Percentiles rank a stretch among this genome's conserved stretches.
Evolutionary conservation across 352 stramenopile genomes (phyloP).

Genomic region (Saprolegnia parasitica): DNA sequence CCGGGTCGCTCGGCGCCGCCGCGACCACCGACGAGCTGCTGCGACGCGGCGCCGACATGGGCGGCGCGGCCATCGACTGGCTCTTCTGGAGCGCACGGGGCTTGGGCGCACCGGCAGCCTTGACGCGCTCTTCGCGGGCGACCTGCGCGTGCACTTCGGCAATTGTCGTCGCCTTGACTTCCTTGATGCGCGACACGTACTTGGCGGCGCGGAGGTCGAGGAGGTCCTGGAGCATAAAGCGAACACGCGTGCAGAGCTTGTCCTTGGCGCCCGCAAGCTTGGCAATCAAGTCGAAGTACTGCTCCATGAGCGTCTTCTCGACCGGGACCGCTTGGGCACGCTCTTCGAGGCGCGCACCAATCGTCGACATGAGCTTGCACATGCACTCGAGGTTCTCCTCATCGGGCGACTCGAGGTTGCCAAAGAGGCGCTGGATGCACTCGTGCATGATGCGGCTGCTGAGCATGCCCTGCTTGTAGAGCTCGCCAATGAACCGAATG

Average conservation of each 20-base stretch:
- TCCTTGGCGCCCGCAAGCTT: conserved; percentile 57
- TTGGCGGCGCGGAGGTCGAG: conserved; percentile 72
- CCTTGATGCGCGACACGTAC: conserved; percentile 68
- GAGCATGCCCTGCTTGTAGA: conserved; percentile 94
- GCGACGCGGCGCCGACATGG: conserved; percentile 35
- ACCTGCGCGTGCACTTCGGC: conserved; percentile 71
- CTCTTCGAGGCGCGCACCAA: conserved; percentile 87
- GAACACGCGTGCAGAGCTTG: conserved; percentile 69
- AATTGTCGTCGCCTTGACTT: conserved; percentile 82
- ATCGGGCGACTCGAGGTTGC: conserved; percentile 74
- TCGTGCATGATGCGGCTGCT: conserved; percentile 94
- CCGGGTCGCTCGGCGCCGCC: conserved; percentile 41
- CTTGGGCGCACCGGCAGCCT: conserved; percentile 46
- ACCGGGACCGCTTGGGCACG: conserved; percentile 30
- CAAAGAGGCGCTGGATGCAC: conserved; percentile 78
- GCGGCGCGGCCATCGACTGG: conserved; percentile 38
- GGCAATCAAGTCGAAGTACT: conserved; percentile 68
- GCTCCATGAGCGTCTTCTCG: conserved; percentile 53
- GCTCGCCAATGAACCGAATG: conserved; percentile 95
- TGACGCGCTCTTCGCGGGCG: conserved; percentile 63
- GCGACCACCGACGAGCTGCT: conserved; percentile 33
- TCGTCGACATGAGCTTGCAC: conserved; percentile 90
- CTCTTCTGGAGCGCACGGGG: conserved; percentile 48
- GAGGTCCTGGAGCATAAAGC: conserved; percentile 81
- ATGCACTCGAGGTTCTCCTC: conserved; percentile 96